Conservation (phyloP, 106 monocot genomes). For the Iris macrosiphon region DNA sequence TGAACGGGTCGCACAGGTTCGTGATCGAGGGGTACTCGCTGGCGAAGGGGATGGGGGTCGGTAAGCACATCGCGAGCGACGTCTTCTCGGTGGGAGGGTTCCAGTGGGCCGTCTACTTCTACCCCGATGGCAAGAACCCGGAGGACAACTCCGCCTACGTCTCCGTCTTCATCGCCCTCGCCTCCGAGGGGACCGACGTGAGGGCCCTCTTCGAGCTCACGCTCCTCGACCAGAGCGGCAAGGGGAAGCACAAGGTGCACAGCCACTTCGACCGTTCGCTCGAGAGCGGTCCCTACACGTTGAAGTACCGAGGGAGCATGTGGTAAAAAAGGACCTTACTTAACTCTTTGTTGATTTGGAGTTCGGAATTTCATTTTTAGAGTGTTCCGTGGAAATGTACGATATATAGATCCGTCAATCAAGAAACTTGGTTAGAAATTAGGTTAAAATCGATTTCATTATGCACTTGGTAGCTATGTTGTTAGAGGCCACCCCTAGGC, state of each 20-base stretch:
- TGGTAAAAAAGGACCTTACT: too few relatives aligned
- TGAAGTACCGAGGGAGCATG: slow-evolving; percentile 54
- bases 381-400: neutral
- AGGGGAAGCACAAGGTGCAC: slow-evolving; percentile 41
- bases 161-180: slow-evolving; percentile 38
- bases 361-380: neutral
- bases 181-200: slow-evolving; percentile 34
- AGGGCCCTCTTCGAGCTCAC: slow-evolving; percentile 39
- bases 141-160: slow-evolving; percentile 38
- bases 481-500: too few relatives aligned
- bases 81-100: slow-evolving; percentile 35
- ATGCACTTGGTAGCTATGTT: neutral
- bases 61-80: slow-evolving; percentile 44
- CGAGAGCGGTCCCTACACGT: slow-evolving; percentile 36
- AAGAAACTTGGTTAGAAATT: neutral
- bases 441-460: neutral
- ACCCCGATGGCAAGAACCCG: slow-evolving; percentile 38
- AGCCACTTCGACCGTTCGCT: slow-evolving; percentile 33
- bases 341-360: too few relatives aligned
- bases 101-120: slow-evolving; percentile 48
- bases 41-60: slow-evolving; percentile 48
- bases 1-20: slow-evolving; percentile 45
- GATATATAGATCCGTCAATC: neutral
- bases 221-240: slow-evolving; percentile 48
- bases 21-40: slow-evolving; percentile 45